A percentile compares a stretch with the other conserved stretches of the same genome.
Evolutionary conservation across 1,284 basidiomycete species (phyloP).

Genomic region (Spongiforma sp.): DNA sequence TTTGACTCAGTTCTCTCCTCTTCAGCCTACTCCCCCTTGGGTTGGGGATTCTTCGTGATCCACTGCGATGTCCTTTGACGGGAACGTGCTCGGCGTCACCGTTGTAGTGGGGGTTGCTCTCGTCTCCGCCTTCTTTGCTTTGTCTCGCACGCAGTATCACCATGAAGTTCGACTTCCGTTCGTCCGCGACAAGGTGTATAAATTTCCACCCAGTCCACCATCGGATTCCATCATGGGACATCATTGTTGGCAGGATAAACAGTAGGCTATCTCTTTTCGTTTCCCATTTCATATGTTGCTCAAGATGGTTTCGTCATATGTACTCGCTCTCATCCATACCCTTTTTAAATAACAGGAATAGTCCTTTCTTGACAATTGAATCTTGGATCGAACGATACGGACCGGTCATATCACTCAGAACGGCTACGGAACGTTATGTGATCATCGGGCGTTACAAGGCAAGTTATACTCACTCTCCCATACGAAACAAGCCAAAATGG

Average conservation of each 20-base stretch:
- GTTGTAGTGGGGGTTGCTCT: too few relatives aligned
- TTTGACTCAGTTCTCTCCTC: too few relatives aligned
- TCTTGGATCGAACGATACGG: conserved; percentile 20
- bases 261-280: conserved; percentile 8
- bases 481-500: background rate
- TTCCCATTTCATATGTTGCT: too few relatives aligned
- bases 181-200: background rate
- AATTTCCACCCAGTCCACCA: conserved; percentile 18
- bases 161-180: background rate
- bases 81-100: too few relatives aligned
- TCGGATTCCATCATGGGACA: conserved; percentile 10
- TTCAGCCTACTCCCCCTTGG: too few relatives aligned
- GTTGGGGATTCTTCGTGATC: too few relatives aligned
- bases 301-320: too few relatives aligned
- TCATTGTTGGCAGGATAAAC: conserved; percentile 5
- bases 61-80: too few relatives aligned
- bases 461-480: background rate
- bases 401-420: conserved; percentile 18
- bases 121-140: too few relatives aligned
- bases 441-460: conserved; percentile 22
- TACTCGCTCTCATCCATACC: background rate
- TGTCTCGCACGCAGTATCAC: background rate
- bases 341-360: background rate
- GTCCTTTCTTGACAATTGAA: conserved; percentile 3
- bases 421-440: conserved; percentile 6